Conservation (phyloP, 192 early-diverging fungal genomes). For the Chytriomyces sp. region DNA sequence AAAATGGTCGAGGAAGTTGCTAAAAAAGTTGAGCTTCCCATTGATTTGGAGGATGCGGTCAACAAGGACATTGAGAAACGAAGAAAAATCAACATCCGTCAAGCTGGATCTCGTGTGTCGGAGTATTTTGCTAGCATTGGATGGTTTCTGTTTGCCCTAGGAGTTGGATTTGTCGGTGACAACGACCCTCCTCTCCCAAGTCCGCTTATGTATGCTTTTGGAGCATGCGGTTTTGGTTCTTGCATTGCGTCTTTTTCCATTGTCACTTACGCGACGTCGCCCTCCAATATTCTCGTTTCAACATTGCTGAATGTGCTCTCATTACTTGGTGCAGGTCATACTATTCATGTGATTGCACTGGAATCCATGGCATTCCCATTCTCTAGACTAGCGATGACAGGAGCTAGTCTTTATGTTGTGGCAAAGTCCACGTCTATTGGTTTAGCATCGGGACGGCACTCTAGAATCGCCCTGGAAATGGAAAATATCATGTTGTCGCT, state of each 20-base stretch:
- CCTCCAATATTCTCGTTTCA: background rate
- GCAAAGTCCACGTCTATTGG: slow-evolving; percentile 10
- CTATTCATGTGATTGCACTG: slow-evolving; percentile 7
- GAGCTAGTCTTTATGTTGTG: background rate
- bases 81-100: background rate
- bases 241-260: background rate
- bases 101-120: background rate
- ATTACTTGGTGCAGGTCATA: slow-evolving; percentile 4
- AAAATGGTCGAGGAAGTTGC: background rate
- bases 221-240: slow-evolving; percentile 5
- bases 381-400: background rate
- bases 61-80: background rate
- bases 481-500: slow-evolving; percentile 11
- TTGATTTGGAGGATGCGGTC: background rate
- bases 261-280: background rate
- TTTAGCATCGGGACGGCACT: slow-evolving; percentile 4
- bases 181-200: background rate
- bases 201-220: slow-evolving; percentile 13
- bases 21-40: background rate
- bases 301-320: background rate
- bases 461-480: slow-evolving; percentile 19
- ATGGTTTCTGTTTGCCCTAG: slow-evolving; percentile 22
- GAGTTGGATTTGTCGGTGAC: background rate
- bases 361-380: background rate
- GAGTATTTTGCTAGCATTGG: slow-evolving; percentile 21